Conservation (phyloP, 441 rosid species). For the Macaranga tanarius region DNA sequence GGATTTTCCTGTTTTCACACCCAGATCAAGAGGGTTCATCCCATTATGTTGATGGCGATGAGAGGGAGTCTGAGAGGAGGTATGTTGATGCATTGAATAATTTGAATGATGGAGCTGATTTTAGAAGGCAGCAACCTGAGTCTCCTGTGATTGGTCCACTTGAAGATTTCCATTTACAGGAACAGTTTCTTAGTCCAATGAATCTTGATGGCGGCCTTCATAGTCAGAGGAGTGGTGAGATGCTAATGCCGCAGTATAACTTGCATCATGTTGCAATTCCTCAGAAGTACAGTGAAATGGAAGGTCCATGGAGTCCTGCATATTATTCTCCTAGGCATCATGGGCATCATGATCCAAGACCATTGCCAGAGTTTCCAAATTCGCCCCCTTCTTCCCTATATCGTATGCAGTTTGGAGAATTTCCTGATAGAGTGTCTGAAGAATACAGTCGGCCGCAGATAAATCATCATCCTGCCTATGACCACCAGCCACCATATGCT, state of each 20-base stretch:
- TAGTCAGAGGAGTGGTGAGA: conserved; percentile 54
- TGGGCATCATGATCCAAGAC: conserved; percentile 72
- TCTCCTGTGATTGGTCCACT: conserved; percentile 46
- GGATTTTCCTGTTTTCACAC: conserved; percentile 83
- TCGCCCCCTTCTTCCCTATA: conserved; percentile 78
- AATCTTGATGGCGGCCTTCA: conserved; percentile 54
- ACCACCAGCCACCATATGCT: conserved; percentile 56
- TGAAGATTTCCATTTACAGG: conserved; percentile 60
- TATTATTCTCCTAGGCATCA: conserved; percentile 86
- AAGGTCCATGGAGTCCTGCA: conserved; percentile 89
- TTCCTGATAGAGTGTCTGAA: conserved; percentile 68
- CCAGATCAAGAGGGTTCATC: conserved; percentile 62
- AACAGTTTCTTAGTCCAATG: conserved; percentile 58
- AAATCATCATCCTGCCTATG: conserved; percentile 52
- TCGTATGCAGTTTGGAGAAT: conserved; percentile 64
- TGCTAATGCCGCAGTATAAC: conserved; percentile 52
- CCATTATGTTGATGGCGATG: conserved; percentile 75
- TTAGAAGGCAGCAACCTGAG: conserved; percentile 62
- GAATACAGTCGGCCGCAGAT: conserved; percentile 60
- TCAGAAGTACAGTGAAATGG: conserved; percentile 73
- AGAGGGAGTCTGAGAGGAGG: conserved; percentile 86
- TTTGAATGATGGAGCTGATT: conserved; percentile 65
- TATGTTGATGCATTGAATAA: conserved; percentile 94
- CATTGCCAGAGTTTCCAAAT: conserved; percentile 59
- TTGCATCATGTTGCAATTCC: conserved; percentile 72